phyloP scores from a whole-genome alignment of 176 grass and related monocot genomes.

The Cenchrus fungigraminus region DNA sequence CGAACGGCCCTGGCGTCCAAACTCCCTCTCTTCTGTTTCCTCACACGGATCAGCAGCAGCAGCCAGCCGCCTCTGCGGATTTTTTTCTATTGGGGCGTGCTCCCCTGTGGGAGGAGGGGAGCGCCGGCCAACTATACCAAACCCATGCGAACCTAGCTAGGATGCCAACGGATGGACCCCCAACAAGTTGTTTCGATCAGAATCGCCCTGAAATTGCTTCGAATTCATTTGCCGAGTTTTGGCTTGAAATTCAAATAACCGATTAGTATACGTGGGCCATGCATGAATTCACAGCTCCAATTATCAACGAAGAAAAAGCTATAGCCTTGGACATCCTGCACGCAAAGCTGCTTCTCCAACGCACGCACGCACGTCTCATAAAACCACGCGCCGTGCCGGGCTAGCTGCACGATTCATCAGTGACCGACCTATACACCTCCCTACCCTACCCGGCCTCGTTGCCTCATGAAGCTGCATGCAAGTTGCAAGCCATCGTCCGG shows the following conservation, averaged over 20 bases:
- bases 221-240: not conserved
- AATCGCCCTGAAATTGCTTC: not conserved
- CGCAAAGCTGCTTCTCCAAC: conserved; percentile 28
- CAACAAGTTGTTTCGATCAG: no score
- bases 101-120: not conserved
- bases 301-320: not conserved
- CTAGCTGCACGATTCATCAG: not conserved
- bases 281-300: not conserved
- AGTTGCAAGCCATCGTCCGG: not conserved
- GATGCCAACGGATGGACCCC: no score
- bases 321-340: conserved; percentile 31
- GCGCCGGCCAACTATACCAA: not conserved
- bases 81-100: not conserved
- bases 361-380: not conserved
- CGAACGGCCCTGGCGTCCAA: not conserved
- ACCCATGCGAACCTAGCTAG: no score
- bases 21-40: not conserved
- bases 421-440: not conserved
- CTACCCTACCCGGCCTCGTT: not conserved
- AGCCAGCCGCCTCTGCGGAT: not conserved
- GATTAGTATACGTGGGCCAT: not conserved
- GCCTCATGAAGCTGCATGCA: not conserved
- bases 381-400: not conserved
- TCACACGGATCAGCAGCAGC: not conserved
- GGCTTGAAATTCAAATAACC: no score